A percentile compares a stretch with the other conserved stretches of the same genome.
phyloP scores from a whole-genome alignment of 139 green algal species.

The Coccomyxa sp. region DNA sequence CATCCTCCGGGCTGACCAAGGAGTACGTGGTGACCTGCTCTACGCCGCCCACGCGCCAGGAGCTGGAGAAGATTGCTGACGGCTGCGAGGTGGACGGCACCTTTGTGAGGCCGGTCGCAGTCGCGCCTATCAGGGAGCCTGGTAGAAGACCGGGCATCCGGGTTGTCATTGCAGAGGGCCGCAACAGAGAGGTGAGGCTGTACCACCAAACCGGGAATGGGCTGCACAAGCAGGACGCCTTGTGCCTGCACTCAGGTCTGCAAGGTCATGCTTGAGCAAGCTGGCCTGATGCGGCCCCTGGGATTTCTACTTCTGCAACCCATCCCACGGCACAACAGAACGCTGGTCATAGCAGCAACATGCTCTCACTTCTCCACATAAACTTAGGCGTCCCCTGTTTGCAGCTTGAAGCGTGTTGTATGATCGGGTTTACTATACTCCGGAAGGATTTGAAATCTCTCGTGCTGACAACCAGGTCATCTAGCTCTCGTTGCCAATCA shows the following conservation, averaged over 20 bases:
- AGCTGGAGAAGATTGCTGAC: slow-evolving; percentile 41
- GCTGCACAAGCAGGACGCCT: neutral
- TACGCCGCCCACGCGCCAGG: slow-evolving; percentile 18
- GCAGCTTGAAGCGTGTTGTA: too few species aligned
- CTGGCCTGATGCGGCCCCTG: too few species aligned
- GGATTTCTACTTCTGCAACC: too few species aligned
- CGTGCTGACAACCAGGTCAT: too few species aligned
- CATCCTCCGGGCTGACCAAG: slow-evolving; percentile 51
- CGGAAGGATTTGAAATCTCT: too few species aligned
- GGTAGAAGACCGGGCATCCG: slow-evolving; percentile 33
- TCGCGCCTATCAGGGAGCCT: slow-evolving; percentile 22
- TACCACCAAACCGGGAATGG: neutral
- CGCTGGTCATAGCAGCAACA: too few species aligned
- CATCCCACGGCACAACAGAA: too few species aligned
- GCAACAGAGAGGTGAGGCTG: slow-evolving; percentile 75
- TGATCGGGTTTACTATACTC: too few species aligned
- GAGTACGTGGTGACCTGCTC: slow-evolving; percentile 73
- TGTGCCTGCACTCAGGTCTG: neutral
- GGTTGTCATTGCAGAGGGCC: slow-evolving; percentile 77
- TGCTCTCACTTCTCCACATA: too few species aligned
- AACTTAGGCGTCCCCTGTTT: too few species aligned
- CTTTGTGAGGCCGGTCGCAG: slow-evolving; percentile 34
- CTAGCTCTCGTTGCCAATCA: too few species aligned
- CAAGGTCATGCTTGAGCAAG: too few species aligned
- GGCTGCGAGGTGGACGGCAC: slow-evolving; percentile 52